Evolutionary conservation across 257 asterid genomes (phyloP), one percentile per base, ranked within the genome.

Genomic region (Solanum ossicruentum): DNA sequence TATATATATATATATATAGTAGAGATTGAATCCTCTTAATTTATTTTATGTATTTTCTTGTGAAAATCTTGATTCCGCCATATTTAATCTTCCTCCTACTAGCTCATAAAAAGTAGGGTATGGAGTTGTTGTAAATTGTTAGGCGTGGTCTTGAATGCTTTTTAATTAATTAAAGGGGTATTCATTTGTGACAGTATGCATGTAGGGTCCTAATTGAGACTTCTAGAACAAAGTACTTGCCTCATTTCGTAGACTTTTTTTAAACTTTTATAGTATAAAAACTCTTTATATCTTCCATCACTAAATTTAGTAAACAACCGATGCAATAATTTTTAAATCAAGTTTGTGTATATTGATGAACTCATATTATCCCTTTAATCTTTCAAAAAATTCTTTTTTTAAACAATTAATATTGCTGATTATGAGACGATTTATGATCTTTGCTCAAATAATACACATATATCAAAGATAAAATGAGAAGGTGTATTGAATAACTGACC

Each of bases 61-160:
- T 57, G 2, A 57, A 57, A 8, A 20, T 20, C 20, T 0, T 58
- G 6, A 58, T 0, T 1, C 7, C 0, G 3, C 1, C 21, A 3
- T 58, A 58, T 58, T 20, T 58, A 20, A 58, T 58, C 3, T 6
- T 20, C 0, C 0, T 1, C n/a, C 20, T 58, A 9, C 66, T 9
- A 20, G n/a, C 28, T 58, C 66, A 58, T 20, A 58, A 58, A 20
- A 58, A 9, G 61, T 26, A 51, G 63, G 82, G 47, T 49, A 23
- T 9, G 82, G 47, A 26, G 82, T 51, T 77, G 63, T 16, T 23
- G 82, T 51, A 51, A 77, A 51, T 26, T 23, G 47, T 23, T 49
- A 16, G 16, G 47, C 63, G 63, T 77, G 63, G 82, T 77, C 82
- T 61, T 15, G 47, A 51, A 77, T 51, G 47, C 0, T 13, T 21